Base-by-base conservation (phyloP, 768 basidiomycete genomes). In the Lactifluus volemus region DNA sequence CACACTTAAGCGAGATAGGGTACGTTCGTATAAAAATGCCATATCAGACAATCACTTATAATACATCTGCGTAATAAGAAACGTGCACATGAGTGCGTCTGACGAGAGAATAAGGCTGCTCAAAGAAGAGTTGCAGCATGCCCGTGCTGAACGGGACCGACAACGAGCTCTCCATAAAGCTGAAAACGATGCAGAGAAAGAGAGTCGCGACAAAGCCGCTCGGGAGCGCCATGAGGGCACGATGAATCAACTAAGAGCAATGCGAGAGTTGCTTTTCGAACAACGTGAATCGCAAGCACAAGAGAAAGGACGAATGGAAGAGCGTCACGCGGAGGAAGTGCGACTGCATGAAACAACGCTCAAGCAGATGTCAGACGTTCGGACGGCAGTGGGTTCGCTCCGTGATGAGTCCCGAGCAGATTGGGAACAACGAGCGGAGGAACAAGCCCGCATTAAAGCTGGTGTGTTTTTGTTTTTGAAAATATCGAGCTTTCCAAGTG, bases 171-270 rank as follows among this genome's bases (percentile, higher is more conserved):
- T 58, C n/a, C 39, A 44, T 4, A 42, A 29, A 29, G 25, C 29
- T 5, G 63, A 55, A 21, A 19, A 39, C 21, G 47, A 61, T 14
- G 56, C 44, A 4, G 44, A 45, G 6, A 54, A 55, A 15, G 54
- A 59, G 49, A 39, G 36, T 15, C 47, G 44, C 15, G 59, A 53
- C 7, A 49, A 49, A 36, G 42, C 52, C 11, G 48, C 53, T 15
- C 60, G 39, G n/a, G 53, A 53, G 21, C 53, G 56, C 15, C 63
- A 59, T 32, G 63, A 59, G 41, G 55, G 52, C 11, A 53, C 53
- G 39, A 61, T 62, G 53, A 53, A n/a, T 41, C 65, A 66, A 48
- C 38, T 66, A 47, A 49, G 45, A 6, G 45, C 42, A 5, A 55
- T 66, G 54, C 48, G 63, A 32, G 32, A 25, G 44, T 14, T 53